Conservation (phyloP, 768 basidiomycete genomes). For the Trametopsis cervina region DNA sequence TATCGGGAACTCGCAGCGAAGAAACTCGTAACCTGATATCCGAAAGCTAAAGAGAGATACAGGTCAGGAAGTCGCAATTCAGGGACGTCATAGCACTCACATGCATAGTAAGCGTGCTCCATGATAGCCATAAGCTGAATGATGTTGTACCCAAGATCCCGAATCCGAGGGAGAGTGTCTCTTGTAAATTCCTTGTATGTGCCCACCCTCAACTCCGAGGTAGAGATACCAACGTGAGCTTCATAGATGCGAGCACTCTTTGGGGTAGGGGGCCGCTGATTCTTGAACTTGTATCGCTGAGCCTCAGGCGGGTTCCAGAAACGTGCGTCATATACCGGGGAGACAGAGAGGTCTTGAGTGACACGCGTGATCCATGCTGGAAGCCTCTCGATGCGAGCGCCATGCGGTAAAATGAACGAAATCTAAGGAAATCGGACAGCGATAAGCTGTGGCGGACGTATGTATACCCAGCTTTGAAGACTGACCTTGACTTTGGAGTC, state of each 20-base stretch:
- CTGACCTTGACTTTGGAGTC: conserved; percentile 91
- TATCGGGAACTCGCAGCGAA: conserved; percentile 97
- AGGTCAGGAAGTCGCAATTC: not conserved
- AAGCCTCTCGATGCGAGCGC: conserved; percentile 81
- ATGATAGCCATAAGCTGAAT: conserved; percentile 99
- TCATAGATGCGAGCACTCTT: conserved; percentile 82
- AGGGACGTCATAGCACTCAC: conserved; percentile 36
- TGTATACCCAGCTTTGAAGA: too few relatives aligned
- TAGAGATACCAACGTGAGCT: conserved; percentile 96
- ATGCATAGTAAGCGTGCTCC: conserved; percentile 98
- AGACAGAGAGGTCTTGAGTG: conserved; percentile 86
- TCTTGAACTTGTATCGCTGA: conserved; percentile 75
- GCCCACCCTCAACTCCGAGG: conserved; percentile 79
- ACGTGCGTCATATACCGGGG: conserved; percentile 91
- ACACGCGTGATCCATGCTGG: conserved; percentile 95
- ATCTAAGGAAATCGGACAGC: conserved; percentile 64
- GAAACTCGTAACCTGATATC: conserved; percentile 96
- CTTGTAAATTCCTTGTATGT: conserved; percentile 94
- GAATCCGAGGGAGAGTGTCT: conserved; percentile 81
- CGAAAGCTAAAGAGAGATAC: conserved; percentile 61
- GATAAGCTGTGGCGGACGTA: too few relatives aligned
- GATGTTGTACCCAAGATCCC: conserved; percentile 88
- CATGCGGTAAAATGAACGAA: conserved; percentile 79
- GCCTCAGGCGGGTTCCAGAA: conserved; percentile 92
- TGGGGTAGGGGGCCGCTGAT: conserved; percentile 62